Evolutionary conservation across 441 rosid species (phyloP), one percentile per base, ranked within the genome.

Genomic region (Brassica hybrid): DNA sequence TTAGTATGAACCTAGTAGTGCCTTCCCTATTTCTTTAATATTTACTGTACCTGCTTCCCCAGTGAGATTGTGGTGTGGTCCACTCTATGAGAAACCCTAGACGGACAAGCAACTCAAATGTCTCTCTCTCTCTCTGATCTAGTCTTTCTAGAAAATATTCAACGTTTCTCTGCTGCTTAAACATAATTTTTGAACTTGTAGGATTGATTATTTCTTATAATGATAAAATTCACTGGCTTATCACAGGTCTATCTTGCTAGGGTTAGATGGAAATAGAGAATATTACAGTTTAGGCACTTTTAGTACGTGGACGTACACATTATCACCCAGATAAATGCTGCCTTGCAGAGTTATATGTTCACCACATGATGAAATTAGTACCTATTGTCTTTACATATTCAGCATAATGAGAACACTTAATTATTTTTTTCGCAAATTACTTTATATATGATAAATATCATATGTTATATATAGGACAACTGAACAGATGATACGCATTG

Each of bases 71-170:
- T 68, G 75, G 78, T 63, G 54, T 19, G 54, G 54, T 38, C 81
- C 82, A 74, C 32, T 72, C 74, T 63, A 9, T 18, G 16, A 68
- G 67, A 73, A 79, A 79, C 82, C 78, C 82, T 79, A 74, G 62
- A 50, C 57, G 19, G n/a, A 43, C 82, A 74, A 74, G 82, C 78
- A 62, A 74, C 78, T 79, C 69, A 59, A 66, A 3, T 16, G 36
- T 18, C 25, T 71, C 56, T 45, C 38, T 57, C 16, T 59, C 64
- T 54, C 58, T 52, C 25, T 21, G 2, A 21, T 21, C 23, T 60
- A 21, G 34, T 23, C 8, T 69, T 18, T 19, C 36, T 7, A 21
- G 59, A 69, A 36, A 16, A 6, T 10, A 48, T 48, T 68, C 62
- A 32, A 18, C 17, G 64, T 34, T 36, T 70, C 66, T 57, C 36